phyloP scores from a whole-genome alignment of 2,329 filamentous ascomycete genomes.

The Verticillium isaacii region DNA sequence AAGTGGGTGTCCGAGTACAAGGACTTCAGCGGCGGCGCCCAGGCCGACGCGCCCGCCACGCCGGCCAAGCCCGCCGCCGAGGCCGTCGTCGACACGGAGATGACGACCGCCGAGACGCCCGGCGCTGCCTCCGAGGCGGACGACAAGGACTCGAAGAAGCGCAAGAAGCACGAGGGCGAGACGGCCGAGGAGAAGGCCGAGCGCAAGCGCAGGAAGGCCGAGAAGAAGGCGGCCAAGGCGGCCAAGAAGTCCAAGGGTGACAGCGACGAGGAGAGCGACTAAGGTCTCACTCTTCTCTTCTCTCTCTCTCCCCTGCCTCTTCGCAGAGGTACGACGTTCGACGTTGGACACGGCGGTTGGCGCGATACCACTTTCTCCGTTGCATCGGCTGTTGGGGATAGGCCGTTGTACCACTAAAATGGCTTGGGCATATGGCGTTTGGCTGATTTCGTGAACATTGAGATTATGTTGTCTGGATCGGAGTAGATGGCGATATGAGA shows the following conservation, averaged over 20 bases:
- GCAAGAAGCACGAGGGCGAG: slow-evolving; percentile 80
- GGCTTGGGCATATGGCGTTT: slow-evolving; percentile 15
- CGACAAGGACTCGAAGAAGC: slow-evolving; percentile 58
- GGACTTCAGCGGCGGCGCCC: slow-evolving; percentile 66
- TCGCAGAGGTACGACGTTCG: not conserved
- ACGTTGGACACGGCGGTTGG: not conserved
- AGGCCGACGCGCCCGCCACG: slow-evolving; percentile 36
- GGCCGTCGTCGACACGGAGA: slow-evolving; percentile 25
- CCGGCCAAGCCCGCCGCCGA: slow-evolving; percentile 36
- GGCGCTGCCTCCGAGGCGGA: slow-evolving; percentile 29
- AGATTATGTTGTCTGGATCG: not conserved
- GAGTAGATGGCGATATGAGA: not conserved
- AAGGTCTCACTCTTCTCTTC: slow-evolving; percentile 15
- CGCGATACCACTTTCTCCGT: slow-evolving; percentile 6
- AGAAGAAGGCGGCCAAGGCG: slow-evolving; percentile 55
- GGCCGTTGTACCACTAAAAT: slow-evolving; percentile 15
- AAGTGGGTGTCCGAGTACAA: slow-evolving; percentile 93
- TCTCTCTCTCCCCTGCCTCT: too few relatives aligned
- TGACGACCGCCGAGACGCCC: slow-evolving; percentile 20
- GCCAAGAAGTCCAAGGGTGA: slow-evolving; percentile 50
- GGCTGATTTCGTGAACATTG: not conserved
- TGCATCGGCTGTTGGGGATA: slow-evolving; percentile 10
- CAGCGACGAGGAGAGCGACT: slow-evolving; percentile 50
- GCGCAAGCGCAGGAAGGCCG: slow-evolving; percentile 55
- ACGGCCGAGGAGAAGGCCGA: slow-evolving; percentile 63